A percentile compares a stretch with the other conserved stretches of the same genome.
Evolutionary conservation across 2,329 filamentous ascomycete genomes (phyloP).

Genomic region (Trematosphaeria pertusa): DNA sequence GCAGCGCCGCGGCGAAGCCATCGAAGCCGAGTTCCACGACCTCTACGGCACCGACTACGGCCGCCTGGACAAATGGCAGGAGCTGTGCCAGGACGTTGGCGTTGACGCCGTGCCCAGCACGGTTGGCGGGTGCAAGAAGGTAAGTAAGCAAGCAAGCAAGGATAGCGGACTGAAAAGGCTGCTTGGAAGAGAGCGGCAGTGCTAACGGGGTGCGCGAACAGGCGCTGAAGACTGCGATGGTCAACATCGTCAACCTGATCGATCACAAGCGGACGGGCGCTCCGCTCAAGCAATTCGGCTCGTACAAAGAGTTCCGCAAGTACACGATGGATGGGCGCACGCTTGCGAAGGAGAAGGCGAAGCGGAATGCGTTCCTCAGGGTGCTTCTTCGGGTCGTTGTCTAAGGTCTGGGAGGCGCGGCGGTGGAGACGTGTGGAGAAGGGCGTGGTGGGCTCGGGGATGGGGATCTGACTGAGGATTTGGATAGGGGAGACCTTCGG

Average conservation of each 20-base stretch:
- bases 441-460: too few species aligned
- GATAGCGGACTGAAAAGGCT: not conserved
- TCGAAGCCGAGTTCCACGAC: slow-evolving; percentile 8
- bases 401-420: too few species aligned
- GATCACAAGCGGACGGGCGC: not conserved
- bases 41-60: slow-evolving; percentile 18
- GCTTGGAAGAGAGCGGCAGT: too few species aligned
- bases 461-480: too few species aligned
- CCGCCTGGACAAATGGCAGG: slow-evolving; percentile 31
- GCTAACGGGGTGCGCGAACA: not conserved
- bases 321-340: not conserved
- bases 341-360: not conserved
- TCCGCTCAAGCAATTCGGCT: not conserved
- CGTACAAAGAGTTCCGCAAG: not conserved
- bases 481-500: too few species aligned
- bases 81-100: slow-evolving; percentile 33
- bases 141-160: slow-evolving; percentile 9
- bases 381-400: not conserved
- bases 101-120: slow-evolving; percentile 23
- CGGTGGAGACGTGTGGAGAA: too few species aligned
- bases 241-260: slow-evolving; percentile 4
- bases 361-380: not conserved
- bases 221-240: not conserved
- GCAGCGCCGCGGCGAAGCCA: not conserved
- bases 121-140: slow-evolving; percentile 37